Conservation (phyloP, 139 green algal species). For the Chlamydomonas sp. region DNA sequence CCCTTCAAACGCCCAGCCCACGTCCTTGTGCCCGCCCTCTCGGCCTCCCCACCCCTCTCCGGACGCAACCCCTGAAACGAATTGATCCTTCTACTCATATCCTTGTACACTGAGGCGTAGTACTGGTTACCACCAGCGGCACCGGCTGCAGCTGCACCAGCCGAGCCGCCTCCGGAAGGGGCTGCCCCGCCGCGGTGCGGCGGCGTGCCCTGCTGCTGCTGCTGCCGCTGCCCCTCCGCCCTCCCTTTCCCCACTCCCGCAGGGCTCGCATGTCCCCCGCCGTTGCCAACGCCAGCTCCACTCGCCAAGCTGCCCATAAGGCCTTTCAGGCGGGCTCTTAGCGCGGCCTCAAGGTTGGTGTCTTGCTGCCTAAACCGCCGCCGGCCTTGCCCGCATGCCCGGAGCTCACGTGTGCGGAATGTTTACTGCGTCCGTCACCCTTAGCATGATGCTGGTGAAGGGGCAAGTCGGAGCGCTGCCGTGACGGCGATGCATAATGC, state of each 20-base stretch:
- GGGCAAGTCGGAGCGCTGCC: no score
- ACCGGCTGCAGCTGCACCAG: no score
- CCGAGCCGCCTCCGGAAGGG: no score
- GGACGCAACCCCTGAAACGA: not conserved
- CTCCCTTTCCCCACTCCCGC: not conserved
- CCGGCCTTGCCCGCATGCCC: not conserved
- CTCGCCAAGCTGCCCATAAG: not conserved
- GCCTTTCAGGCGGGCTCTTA: constrained; percentile 19
- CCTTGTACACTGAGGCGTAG: constrained; percentile 23
- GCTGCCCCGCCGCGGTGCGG: not conserved
- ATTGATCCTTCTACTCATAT: not conserved
- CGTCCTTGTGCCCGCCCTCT: no score
- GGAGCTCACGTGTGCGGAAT: not conserved
- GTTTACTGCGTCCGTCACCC: not conserved
- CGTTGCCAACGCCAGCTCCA: not conserved
- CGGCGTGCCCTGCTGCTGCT: not conserved
- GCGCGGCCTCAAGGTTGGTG: not conserved
- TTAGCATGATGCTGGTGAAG: no score
- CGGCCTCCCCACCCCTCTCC: no score
- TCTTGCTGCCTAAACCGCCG: no score
- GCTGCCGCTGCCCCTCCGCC: not conserved
- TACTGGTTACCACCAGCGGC: constrained; percentile 1
- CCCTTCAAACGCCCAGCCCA: no score
- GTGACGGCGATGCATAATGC: no score
- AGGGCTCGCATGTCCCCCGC: not conserved